Conservation (phyloP, 2,329 filamentous ascomycete species). For the Pseudocercospora musae region DNA sequence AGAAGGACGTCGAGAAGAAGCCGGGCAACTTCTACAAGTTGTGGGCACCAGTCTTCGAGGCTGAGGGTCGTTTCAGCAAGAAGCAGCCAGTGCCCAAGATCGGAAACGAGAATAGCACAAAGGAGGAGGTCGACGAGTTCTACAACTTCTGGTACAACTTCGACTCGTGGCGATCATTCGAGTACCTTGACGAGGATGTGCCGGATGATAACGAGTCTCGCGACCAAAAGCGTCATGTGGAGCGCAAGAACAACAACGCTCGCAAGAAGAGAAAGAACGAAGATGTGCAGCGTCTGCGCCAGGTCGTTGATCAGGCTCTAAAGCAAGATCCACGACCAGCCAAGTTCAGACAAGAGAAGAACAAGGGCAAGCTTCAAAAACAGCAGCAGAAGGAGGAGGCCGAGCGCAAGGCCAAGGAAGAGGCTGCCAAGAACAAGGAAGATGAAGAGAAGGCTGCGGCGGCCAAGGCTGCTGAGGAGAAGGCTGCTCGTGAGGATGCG, state of each 20-base stretch:
- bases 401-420: slow-evolving; percentile 81
- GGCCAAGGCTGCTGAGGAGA: slow-evolving; percentile 82
- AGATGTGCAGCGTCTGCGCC: slow-evolving; percentile 85
- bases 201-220: slow-evolving; percentile 98
- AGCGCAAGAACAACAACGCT: slow-evolving; percentile 96
- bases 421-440: slow-evolving; percentile 76
- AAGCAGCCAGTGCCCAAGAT: slow-evolving; percentile 82
- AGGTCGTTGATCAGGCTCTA: slow-evolving; percentile 82
- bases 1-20: slow-evolving; percentile 71
- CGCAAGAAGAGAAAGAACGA: slow-evolving; percentile 99
- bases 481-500: slow-evolving; percentile 72
- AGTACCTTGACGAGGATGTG: slow-evolving; percentile 98
- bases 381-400: slow-evolving; percentile 84
- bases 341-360: slow-evolving; percentile 89
- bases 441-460: slow-evolving; percentile 63
- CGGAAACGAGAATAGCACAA: slow-evolving; percentile 76
- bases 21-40: slow-evolving; percentile 94
- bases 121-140: slow-evolving; percentile 88
- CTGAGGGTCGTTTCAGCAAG: slow-evolving; percentile 91
- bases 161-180: slow-evolving; percentile 94
- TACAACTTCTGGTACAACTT: slow-evolving; percentile 99
- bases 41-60: slow-evolving; percentile 85
- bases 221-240: slow-evolving; percentile 96
- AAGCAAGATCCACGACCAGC: slow-evolving; percentile 92
- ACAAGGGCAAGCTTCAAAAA: slow-evolving; percentile 95